These are phyloP conservation scores for Pouteria glomerata DNA, from an alignment of 148 eudicot species.

Conservation along the genomic window DNA sequence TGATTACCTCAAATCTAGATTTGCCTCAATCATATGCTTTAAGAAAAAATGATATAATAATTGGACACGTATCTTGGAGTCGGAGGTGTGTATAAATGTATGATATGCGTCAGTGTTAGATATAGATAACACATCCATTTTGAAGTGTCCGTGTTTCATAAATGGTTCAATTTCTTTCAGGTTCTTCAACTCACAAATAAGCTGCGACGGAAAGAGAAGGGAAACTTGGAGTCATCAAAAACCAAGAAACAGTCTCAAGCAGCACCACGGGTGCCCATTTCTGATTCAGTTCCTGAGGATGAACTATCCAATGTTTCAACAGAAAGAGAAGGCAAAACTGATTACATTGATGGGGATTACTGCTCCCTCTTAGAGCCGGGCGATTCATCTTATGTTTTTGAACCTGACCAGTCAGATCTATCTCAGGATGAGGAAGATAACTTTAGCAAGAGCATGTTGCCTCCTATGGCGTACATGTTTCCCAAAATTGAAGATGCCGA, in stretches of 20 bases:
- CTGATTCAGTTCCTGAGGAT: conserved; percentile 32
- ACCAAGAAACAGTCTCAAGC: conserved; percentile 18
- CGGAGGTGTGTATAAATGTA: too few relatives aligned
- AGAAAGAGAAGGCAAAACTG: conserved; percentile 44
- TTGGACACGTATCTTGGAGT: too few relatives aligned
- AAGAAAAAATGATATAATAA: too few relatives aligned
- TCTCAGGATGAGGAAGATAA: conserved; percentile 62
- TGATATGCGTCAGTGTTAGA: too few relatives aligned
- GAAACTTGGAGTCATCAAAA: conserved; percentile 15
- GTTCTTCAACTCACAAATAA: conserved; percentile 46
- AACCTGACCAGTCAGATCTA: conserved; percentile 49
- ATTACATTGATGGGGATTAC: conserved; percentile 26
- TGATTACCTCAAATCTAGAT: too few relatives aligned
- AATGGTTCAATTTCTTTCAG: conserved; percentile 42
- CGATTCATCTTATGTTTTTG: conserved; percentile 45
- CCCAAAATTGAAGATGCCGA: conserved; percentile 33
- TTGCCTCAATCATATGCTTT: too few relatives aligned
- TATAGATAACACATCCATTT: too few relatives aligned
- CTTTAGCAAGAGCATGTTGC: conserved; percentile 33
- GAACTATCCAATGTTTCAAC: conserved; percentile 28
- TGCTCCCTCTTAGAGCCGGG: conserved; percentile 36
- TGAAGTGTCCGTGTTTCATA: neutral
- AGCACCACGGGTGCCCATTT: conserved; percentile 18
- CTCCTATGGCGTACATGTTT: conserved; percentile 27
- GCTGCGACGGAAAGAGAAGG: conserved; percentile 34